Evolutionary conservation across 192 early-diverging fungal species (phyloP), one percentile per base, ranked within the genome.

Genomic region (Polychytrium aggregatum): DNA sequence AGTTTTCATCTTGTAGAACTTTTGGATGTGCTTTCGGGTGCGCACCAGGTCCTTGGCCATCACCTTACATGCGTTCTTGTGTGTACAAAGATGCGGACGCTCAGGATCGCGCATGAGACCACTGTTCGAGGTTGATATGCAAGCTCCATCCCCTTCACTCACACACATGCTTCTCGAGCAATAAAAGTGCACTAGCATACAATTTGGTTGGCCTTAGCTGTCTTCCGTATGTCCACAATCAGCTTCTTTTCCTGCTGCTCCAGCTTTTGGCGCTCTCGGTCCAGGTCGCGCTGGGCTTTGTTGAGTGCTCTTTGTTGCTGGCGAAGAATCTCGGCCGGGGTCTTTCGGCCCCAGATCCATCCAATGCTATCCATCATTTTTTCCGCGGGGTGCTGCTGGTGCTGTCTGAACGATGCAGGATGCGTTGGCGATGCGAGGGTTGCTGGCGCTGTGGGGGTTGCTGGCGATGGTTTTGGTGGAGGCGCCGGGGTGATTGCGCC

Each of bases 31-130:
- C 21, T 84, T 71, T 35, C 92, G 76, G 18, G 92, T 98, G 31
- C 95, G 74, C 14, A 98, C 95, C 41, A 98, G 64, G 66, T 98
- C 92, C 68, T 90, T 95, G 37, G 95, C 95, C 92, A 95, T 97
- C 39, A 96, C 77, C 54, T 94, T 94, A 62, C 83, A 88, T 5
- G 88, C 84, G 50, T 67, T 69, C 81, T 87, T 52, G 14, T 22
- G 41, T 8, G 20, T 25, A 52, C n/a, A 47, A 49, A 30, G 13
- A 20, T 36, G 16, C 16, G n/a, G n/a, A n/a, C n/a, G n/a, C n/a
- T n/a, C n/a, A 14, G 21, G 10, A 47, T 20, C 46, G 14, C n/a
- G 13, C 17, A 47, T 26, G n/a, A 0, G 11, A 30, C 22, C 26
- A n/a, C 27, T 5, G 21, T 47, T 28, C n/a, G n/a, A n/a, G n/a